These are phyloP conservation scores for Talaromyces sp. DNA, from an alignment of 2,329 filamentous ascomycete species.

Conservation along the genomic window DNA sequence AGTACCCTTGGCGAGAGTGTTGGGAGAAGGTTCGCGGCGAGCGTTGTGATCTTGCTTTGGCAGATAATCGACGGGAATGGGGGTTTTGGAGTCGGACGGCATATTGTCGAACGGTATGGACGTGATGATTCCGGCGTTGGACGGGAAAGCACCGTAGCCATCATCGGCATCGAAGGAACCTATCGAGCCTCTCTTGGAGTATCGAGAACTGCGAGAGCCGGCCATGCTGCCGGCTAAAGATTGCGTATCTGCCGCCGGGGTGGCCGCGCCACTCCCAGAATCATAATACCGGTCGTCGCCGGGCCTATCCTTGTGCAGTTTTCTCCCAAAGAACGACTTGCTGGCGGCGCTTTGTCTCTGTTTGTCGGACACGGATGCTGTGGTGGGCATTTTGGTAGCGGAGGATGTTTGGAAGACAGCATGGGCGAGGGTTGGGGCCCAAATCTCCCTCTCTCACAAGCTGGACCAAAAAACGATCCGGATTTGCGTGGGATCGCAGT, in stretches of 20 bases:
- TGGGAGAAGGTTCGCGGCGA: constrained; percentile 68
- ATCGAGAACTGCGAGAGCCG: constrained; percentile 66
- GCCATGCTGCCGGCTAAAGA: constrained; percentile 55
- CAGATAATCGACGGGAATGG: constrained; percentile 67
- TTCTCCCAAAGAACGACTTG: constrained; percentile 83
- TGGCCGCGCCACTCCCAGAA: constrained; percentile 50
- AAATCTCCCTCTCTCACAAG: not conserved
- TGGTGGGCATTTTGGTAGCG: constrained; percentile 42
- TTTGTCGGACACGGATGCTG: constrained; percentile 66
- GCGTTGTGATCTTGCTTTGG: constrained; percentile 56
- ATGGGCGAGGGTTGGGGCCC: not conserved
- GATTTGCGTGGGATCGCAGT: not conserved
- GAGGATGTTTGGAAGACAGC: constrained; percentile 21
- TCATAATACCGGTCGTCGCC: constrained; percentile 58
- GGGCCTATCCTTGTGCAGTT: constrained; percentile 64
- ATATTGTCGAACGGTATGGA: constrained; percentile 80
- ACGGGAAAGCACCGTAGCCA: constrained; percentile 60
- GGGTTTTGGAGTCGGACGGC: constrained; percentile 59
- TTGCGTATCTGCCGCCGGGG: constrained; percentile 36
- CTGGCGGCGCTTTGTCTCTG: constrained; percentile 74
- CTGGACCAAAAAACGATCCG: not conserved
- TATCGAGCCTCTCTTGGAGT: constrained; percentile 64
- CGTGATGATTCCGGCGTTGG: constrained; percentile 75
- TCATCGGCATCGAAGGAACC: constrained; percentile 63
- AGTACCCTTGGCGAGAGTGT: constrained; percentile 73